Conservation (phyloP, 345 rosid genomes). For the Lumnitzera littorea region DNA sequence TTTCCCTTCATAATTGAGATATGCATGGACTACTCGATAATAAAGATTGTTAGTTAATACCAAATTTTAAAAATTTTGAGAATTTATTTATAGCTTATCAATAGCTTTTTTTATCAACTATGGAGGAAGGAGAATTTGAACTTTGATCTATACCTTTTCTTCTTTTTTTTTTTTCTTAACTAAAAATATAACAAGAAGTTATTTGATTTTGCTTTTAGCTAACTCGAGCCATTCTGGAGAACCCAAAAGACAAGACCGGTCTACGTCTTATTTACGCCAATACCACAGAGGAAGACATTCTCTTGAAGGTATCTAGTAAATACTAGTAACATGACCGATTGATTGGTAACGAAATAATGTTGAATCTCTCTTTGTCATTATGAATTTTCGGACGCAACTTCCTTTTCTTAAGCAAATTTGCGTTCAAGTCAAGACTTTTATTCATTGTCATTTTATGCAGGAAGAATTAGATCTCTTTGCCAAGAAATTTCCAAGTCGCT, state of each 20-base stretch:
- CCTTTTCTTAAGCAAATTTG: too few species aligned
- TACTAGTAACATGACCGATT: not conserved
- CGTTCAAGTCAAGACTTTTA: too few species aligned
- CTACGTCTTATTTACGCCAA: constrained; percentile 39
- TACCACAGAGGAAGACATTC: constrained; percentile 30
- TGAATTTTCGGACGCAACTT: too few species aligned
- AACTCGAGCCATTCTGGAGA: constrained; percentile 34
- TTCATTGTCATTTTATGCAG: constrained; percentile 12
- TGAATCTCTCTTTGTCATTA: too few species aligned
- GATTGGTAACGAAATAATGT: not conserved
- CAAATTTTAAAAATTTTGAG: too few species aligned
- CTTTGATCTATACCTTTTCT: too few species aligned
- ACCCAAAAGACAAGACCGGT: constrained; percentile 31
- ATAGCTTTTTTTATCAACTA: too few species aligned
- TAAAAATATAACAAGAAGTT: too few species aligned
- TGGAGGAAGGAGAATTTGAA: too few species aligned
- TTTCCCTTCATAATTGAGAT: too few species aligned
- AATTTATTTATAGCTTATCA: too few species aligned
- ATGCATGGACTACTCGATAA: not conserved
- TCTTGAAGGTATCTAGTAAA: constrained; percentile 26
- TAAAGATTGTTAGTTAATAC: not conserved
- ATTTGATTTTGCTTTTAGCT: constrained; percentile 13
- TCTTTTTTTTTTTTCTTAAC: too few species aligned
- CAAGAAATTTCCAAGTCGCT: constrained; percentile 18
- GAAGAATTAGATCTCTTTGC: constrained; percentile 34